phyloP scores from a whole-genome alignment of 1,139 yeast genomes.

The Debaryomyces psychrophilus region DNA sequence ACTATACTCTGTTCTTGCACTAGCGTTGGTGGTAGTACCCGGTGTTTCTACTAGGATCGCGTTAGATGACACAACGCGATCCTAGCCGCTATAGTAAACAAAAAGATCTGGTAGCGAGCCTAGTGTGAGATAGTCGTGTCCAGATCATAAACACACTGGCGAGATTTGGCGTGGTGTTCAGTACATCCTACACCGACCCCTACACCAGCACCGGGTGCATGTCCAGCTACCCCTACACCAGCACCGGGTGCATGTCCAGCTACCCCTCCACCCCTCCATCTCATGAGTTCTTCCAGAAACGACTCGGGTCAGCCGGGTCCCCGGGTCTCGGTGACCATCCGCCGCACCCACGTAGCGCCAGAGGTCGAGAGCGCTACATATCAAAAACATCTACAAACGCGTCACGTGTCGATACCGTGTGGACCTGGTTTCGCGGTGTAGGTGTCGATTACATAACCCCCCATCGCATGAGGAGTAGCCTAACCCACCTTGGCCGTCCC shows the following conservation, averaged over 20 bases:
- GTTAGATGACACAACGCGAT: neutral
- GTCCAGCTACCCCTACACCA: neutral
- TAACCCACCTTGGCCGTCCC: neutral
- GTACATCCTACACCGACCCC: neutral
- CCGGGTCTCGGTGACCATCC: too few species aligned
- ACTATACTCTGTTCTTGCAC: neutral
- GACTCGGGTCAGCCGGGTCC: too few species aligned
- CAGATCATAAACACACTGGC: neutral
- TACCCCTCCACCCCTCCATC: neutral
- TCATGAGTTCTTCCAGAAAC: too few species aligned
- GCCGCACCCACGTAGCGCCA: too few species aligned
- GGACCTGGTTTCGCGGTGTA: neutral
- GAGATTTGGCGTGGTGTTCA: neutral
- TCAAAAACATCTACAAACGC: too few species aligned
- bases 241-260: neutral
- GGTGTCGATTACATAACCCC: neutral
- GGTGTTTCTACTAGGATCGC: neutral
- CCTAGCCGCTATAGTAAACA: conserved; percentile 4
- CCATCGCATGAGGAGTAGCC: conserved; percentile 1
- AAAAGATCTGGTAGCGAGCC: neutral
- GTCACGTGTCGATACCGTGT: too few species aligned
- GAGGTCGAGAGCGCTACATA: too few species aligned
- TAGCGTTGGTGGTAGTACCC: neutral
- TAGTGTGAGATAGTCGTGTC: neutral
- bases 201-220: neutral